Conservation (phyloP, 2,329 filamentous ascomycete species). For the Talaromyces sp. region DNA sequence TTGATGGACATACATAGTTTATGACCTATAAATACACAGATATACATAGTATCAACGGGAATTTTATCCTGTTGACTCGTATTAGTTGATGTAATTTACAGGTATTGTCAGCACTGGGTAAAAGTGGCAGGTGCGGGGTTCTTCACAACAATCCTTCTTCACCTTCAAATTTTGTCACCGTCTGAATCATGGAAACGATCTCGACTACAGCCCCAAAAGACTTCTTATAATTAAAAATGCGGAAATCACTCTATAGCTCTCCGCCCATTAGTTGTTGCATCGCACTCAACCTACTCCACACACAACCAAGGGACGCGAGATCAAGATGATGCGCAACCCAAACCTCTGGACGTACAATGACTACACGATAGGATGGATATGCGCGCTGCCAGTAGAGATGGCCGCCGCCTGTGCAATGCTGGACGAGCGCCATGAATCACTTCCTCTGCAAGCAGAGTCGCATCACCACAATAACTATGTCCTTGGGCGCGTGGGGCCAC, state of each 20-base stretch:
- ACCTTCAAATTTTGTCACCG: too few relatives aligned
- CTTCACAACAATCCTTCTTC: too few relatives aligned
- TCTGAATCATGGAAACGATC: neutral
- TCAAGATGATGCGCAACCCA: neutral
- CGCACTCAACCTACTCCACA: neutral
- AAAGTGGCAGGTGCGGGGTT: neutral
- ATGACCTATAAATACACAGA: too few relatives aligned
- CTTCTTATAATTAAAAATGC: neutral
- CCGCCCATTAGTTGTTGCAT: neutral
- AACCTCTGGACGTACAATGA: neutral
- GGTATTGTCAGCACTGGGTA: too few relatives aligned
- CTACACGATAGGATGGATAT: constrained; percentile 1
- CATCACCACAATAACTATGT: neutral
- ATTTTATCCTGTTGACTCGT: too few relatives aligned
- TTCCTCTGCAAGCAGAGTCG: neutral
- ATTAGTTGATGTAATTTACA: neutral
- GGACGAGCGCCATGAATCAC: constrained; percentile 1
- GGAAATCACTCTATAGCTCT: neutral
- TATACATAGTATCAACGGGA: too few relatives aligned
- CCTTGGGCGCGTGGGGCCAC: constrained; percentile 2
- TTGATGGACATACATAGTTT: too few relatives aligned
- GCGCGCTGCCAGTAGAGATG: constrained; percentile 6
- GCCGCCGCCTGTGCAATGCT: constrained; percentile 2
- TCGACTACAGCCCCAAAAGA: neutral
- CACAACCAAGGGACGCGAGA: neutral